Conservation (phyloP, 306 rosid species). For the Rubus parviflorus region DNA sequence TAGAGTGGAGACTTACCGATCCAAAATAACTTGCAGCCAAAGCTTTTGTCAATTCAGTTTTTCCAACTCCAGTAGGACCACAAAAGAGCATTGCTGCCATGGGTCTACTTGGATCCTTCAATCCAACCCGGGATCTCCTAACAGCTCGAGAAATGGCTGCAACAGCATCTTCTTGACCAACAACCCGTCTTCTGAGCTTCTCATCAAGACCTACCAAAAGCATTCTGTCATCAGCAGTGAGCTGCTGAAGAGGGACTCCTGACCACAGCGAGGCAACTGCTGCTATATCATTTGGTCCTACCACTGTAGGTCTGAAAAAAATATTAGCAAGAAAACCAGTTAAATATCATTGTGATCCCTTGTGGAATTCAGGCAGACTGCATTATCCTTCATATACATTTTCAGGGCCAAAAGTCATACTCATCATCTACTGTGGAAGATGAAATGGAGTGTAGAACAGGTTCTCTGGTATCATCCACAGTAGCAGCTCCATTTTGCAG, state of each 20-base stretch:
- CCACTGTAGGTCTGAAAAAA: conserved; percentile 52
- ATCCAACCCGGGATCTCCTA: conserved; percentile 72
- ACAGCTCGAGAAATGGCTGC: conserved; percentile 71
- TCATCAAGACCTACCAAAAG: conserved; percentile 58
- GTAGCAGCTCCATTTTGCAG: conserved; percentile 46
- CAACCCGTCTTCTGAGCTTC: conserved; percentile 60
- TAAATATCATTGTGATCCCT: conserved; percentile 27
- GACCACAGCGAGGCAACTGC: conserved; percentile 81
- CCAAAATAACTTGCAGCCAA: conserved; percentile 78
- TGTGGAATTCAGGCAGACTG: conserved; percentile 14
- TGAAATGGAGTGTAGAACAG: conserved; percentile 46
- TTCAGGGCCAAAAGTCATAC: conserved; percentile 49
- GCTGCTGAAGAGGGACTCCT: conserved; percentile 77
- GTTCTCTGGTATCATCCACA: conserved; percentile 43
- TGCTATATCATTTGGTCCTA: conserved; percentile 69
- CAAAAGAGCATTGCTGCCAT: conserved; percentile 74
- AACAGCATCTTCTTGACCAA: conserved; percentile 88
- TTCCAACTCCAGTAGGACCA: conserved; percentile 92
- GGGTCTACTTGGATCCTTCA: conserved; percentile 80
- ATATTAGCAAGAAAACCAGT: conserved; percentile 28
- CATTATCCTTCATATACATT: conserved; percentile 18
- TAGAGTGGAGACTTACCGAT: conserved; percentile 49
- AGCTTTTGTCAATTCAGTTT: conserved; percentile 78
- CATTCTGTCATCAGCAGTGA: conserved; percentile 68
- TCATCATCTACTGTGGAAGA: conserved; percentile 48